Evolutionary conservation across 1,284 basidiomycete species (phyloP).

Genomic region (Hypsizygus ulmarius): DNA sequence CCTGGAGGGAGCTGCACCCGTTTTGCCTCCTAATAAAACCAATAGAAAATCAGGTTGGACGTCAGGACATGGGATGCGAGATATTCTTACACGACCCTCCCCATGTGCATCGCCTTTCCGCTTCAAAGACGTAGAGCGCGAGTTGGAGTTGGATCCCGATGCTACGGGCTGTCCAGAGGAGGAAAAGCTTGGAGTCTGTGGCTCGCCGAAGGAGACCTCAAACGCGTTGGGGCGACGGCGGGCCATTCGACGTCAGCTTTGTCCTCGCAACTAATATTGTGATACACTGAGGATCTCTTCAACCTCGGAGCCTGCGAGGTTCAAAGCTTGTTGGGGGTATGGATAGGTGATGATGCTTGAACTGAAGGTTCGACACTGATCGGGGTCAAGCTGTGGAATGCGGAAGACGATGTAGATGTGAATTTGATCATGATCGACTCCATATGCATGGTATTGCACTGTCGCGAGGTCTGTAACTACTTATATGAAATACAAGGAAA

Average conservation of each 20-base stretch:
- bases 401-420: no score
- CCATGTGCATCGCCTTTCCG: slow-evolving; percentile 21
- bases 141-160: neutral
- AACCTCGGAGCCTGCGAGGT: no score
- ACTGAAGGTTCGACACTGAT: no score
- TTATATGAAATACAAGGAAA: no score
- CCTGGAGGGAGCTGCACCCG: slow-evolving; percentile 27
- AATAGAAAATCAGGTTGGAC: neutral
- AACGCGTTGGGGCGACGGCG: slow-evolving; percentile 31
- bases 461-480: no score
- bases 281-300: no score
- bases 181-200: slow-evolving; percentile 6
- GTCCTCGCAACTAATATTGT: no score
- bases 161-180: slow-evolving; percentile 6
- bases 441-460: no score
- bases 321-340: no score
- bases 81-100: slow-evolving; percentile 13
- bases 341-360: no score
- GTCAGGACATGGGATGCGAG: slow-evolving; percentile 9
- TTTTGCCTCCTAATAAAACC: slow-evolving; percentile 21
- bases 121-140: slow-evolving; percentile 22
- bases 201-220: slow-evolving; percentile 36
- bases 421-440: no score
- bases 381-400: no score
- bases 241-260: slow-evolving; percentile 16